Evolutionary conservation across 2,329 filamentous ascomycete genomes (phyloP), one percentile per base, ranked within the genome.

Genomic region (Penicillium sp.): DNA sequence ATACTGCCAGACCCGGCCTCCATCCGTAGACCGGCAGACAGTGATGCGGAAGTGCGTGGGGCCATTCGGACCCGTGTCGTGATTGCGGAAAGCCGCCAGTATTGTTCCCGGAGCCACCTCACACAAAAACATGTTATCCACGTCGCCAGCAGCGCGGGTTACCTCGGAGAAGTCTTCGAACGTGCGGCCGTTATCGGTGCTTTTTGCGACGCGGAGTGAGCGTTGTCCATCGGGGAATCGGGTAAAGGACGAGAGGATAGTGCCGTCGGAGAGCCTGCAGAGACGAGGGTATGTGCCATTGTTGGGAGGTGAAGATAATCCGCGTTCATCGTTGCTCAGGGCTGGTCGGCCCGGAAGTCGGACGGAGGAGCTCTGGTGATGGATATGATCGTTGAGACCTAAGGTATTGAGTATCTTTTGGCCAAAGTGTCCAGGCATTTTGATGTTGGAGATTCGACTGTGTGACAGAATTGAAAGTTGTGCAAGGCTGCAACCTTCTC

Each of bases 71-170:
- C 70, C 75, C 4, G 71, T 63, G 39, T 75, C 72, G 54, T 80
- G 77, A 63, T 81, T 81, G 6, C 79, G 75, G 64, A 81, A 81
- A 0, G 79, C 78, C 0, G 74, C 79, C 0, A 81, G 69, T 2
- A 80, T 65, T 1, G 67, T 65, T 0, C 57, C 59, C 0, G 70
- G 66, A 0, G 66, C 62, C 2, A 75, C 69, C 54, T 80, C 77
- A 12, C 79, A 67, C 15, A 81, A 60, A 56, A 75, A 80, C 34
- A 75, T 69, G 62, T 80, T 81, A 64, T 80, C 79, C 50, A 77
- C 68, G 59, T 81, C 78, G 16, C 75, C 74, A 0, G 50, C 52
- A 4, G 73, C 74, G 2, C 77, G 76, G 0, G 73, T 68, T 38
- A 81, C 74, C 58, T 80, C 77, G 35, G 75, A 72, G 50, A 71